These are phyloP conservation scores for Elsinoe batatas DNA, from an alignment of 2,329 filamentous ascomycete species.

Conservation along the genomic window DNA sequence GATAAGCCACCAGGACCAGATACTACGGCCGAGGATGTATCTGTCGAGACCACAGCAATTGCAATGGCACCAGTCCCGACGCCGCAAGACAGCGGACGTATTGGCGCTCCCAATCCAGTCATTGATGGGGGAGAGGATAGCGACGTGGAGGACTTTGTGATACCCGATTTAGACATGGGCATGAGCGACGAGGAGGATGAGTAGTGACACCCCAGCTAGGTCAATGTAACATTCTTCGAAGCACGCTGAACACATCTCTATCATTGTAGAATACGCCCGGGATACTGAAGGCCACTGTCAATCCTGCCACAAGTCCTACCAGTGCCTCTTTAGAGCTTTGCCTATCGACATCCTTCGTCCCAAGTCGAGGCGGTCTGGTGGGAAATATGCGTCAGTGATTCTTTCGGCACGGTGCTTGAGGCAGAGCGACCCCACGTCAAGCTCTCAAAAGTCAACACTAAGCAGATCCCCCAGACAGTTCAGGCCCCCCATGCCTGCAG, in stretches of 20 bases:
- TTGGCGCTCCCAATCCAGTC: conserved; percentile 1
- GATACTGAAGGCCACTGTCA: too few relatives aligned
- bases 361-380: too few relatives aligned
- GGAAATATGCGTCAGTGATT: too few relatives aligned
- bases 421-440: too few relatives aligned
- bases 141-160: conserved; percentile 29
- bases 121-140: conserved; percentile 15
- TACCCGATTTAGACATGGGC: conserved; percentile 27
- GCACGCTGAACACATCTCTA: neutral
- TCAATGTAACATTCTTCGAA: neutral
- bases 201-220: neutral
- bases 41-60: neutral
- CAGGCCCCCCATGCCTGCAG: neutral
- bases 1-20: too few relatives aligned
- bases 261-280: too few relatives aligned
- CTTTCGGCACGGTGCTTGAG: too few relatives aligned
- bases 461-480: neutral
- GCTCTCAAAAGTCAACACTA: neutral
- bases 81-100: neutral
- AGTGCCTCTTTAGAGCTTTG: too few relatives aligned
- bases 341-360: too few relatives aligned
- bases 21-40: neutral
- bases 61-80: neutral
- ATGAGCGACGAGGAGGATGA: conserved; percentile 23
- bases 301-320: too few relatives aligned